phyloP scores from a whole-genome alignment of 2,329 filamentous ascomycete species.

The Colletotrichum viniferum region DNA sequence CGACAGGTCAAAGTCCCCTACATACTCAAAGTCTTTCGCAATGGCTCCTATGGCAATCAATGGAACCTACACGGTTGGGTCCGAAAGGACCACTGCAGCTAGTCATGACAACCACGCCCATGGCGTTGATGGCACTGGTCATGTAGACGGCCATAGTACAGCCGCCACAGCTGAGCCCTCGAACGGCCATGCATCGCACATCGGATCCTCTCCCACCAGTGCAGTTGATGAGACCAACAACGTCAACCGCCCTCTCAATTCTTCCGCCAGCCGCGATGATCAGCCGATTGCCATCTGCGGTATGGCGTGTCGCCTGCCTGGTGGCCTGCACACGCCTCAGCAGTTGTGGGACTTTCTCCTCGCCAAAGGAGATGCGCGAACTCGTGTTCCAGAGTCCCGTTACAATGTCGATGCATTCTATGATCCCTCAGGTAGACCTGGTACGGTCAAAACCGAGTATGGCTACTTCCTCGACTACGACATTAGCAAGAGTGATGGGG shows the following conservation, averaged over 20 bases:
- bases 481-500: background rate
- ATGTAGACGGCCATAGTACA: background rate
- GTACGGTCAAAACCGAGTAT: conserved; percentile 9
- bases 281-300: conserved; percentile 49
- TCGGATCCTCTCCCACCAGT: background rate
- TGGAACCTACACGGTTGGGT: background rate
- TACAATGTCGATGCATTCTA: conserved; percentile 22
- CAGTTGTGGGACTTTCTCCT: conserved; percentile 38
- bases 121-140: background rate
- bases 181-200: background rate
- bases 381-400: conserved; percentile 14
- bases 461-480: conserved; percentile 22
- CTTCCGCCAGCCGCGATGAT: background rate
- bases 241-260: background rate
- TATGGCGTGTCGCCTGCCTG: conserved; percentile 46
- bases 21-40: background rate
- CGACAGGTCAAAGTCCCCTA: background rate
- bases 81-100: background rate
- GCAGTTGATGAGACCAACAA: background rate
- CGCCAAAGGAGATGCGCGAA: conserved; percentile 9
- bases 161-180: background rate
- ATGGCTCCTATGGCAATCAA: background rate
- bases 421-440: background rate
- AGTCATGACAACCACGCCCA: background rate
- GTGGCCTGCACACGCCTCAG: conserved; percentile 32